A percentile compares a stretch with the other conserved stretches of the same genome.
phyloP scores from a whole-genome alignment of 352 stramenopile genomes.

The Globisporangium barbulae region DNA sequence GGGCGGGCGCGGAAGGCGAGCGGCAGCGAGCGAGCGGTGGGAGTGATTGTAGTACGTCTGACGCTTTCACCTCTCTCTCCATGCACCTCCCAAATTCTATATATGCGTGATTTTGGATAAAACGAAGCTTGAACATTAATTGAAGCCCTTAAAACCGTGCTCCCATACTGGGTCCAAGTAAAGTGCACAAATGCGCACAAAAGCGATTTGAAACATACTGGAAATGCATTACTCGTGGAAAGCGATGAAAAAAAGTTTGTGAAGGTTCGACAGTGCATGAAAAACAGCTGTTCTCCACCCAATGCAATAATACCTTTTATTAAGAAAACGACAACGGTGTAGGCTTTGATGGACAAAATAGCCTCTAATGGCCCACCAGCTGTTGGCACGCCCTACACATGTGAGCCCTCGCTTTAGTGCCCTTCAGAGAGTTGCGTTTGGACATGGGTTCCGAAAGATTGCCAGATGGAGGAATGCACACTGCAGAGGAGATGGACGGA shows the following conservation, averaged over 20 bases:
- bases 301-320: neutral
- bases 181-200: too few species aligned
- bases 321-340: neutral
- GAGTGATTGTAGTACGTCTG: neutral
- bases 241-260: too few species aligned
- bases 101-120: too few species aligned
- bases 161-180: too few species aligned
- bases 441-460: slow-evolving; percentile 10
- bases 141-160: too few species aligned
- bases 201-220: neutral
- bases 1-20: neutral
- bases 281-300: neutral
- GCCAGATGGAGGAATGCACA: neutral
- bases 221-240: neutral
- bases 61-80: too few species aligned
- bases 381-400: neutral
- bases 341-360: neutral
- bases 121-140: too few species aligned
- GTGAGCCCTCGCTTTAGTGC: slow-evolving; percentile 2
- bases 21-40: neutral
- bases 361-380: neutral
- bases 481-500: neutral
- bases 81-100: too few species aligned
- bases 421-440: neutral
- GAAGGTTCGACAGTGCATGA: neutral